Percentiles rank a stretch among this genome's conserved stretches.
These are phyloP conservation scores for Mariannaea sp. DNA, from an alignment of 2,329 filamentous ascomycete species.

Conservation along the genomic window DNA sequence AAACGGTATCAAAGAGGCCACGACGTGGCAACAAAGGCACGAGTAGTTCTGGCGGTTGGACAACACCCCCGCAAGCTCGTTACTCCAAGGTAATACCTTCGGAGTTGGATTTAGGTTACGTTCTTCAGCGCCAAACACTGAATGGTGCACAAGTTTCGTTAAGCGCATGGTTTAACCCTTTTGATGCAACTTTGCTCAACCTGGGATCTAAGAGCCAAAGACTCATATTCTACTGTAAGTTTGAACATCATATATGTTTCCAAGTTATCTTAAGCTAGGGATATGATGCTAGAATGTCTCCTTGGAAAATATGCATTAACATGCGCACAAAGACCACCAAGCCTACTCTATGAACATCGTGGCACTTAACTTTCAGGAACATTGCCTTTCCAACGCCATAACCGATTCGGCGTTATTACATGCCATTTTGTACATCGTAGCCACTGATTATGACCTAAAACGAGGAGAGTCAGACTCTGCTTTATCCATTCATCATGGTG, in stretches of 20 bases:
- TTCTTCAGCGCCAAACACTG: neutral
- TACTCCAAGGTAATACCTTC: neutral
- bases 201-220: slow-evolving; percentile 1
- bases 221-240: slow-evolving; percentile 1
- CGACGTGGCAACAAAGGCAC: neutral
- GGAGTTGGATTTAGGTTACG: neutral
- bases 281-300: neutral
- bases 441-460: neutral
- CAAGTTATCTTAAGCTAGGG: neutral
- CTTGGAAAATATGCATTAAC: neutral
- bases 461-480: neutral
- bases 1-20: neutral
- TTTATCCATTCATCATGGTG: neutral
- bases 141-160: neutral
- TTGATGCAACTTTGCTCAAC: slow-evolving; percentile 3
- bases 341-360: slow-evolving; percentile 1
- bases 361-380: slow-evolving; percentile 1
- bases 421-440: neutral
- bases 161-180: neutral
- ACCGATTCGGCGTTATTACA: neutral
- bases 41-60: neutral
- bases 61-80: neutral
- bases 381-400: neutral
- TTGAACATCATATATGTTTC: neutral
- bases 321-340: neutral